A percentile compares a stretch with the other conserved stretches of the same genome.
phyloP scores from a whole-genome alignment of 2,329 filamentous ascomycete genomes.

The Falciphora oryzae region DNA sequence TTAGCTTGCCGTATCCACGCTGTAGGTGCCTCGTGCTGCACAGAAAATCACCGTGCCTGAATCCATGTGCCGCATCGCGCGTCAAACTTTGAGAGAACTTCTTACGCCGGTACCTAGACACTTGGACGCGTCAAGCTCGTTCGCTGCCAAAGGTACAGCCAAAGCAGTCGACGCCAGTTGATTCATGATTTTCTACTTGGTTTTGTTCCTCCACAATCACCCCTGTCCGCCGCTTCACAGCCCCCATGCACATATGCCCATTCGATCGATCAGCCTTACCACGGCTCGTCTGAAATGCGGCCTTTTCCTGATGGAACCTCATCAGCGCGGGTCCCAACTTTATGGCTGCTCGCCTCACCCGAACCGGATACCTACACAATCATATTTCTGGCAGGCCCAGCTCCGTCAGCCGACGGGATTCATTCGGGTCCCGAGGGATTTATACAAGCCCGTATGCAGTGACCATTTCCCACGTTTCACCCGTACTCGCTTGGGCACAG shows the following conservation, averaged over 20 bases:
- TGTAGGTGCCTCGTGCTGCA: not conserved
- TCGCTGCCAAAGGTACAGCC: not conserved
- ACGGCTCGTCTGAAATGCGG: not conserved
- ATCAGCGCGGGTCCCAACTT: not conserved
- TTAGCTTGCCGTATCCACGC: no score
- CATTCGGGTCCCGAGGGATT: not conserved
- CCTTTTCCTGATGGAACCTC: not conserved
- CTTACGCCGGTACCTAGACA: no score
- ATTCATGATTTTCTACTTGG: not conserved
- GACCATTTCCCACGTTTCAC: not conserved
- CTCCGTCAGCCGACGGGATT: not conserved
- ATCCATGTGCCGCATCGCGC: no score
- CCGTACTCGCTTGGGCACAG: not conserved
- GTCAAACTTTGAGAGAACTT: no score
- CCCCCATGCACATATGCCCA: not conserved
- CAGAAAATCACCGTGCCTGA: not conserved
- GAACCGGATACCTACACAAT: not conserved
- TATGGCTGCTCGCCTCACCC: not conserved
- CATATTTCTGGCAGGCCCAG: not conserved
- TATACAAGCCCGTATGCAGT: not conserved
- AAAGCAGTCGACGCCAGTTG: no score
- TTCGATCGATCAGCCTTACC: not conserved
- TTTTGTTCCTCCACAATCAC: not conserved
- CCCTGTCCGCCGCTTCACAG: not conserved
- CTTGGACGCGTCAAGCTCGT: not conserved